A percentile compares a stretch with the other conserved stretches of the same genome.
Evolutionary conservation across 164 flowering plant species (phyloP).

Genomic region (Euptelea pleiosperma): DNA sequence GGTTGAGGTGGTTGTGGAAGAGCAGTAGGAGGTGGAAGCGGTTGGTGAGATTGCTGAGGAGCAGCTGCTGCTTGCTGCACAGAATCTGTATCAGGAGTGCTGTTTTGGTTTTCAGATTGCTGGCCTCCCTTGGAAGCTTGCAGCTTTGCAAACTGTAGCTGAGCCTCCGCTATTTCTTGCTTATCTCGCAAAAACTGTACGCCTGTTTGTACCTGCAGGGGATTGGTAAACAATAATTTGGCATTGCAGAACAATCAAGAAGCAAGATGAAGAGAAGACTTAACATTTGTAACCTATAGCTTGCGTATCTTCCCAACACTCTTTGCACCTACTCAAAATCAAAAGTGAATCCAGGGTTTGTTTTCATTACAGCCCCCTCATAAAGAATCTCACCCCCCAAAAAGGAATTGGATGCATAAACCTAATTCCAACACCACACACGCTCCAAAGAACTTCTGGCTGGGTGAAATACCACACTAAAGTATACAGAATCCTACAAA

Average conservation of each 20-base stretch:
- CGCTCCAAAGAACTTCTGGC: too few species aligned
- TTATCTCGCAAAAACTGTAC: slow-evolving; percentile 70
- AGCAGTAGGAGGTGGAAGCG: slow-evolving; percentile 27
- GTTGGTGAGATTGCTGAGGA: slow-evolving; percentile 34
- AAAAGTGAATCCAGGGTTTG: too few species aligned
- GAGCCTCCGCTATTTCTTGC: slow-evolving; percentile 74
- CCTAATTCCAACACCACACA: too few species aligned
- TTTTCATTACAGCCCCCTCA: too few species aligned
- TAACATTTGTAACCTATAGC: too few species aligned
- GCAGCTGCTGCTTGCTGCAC: slow-evolving; percentile 45
- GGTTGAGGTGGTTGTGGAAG: slow-evolving; percentile 30
- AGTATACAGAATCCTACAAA: too few species aligned
- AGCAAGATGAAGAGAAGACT: too few species aligned
- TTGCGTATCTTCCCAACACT: too few species aligned
- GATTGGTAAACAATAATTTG: background rate
- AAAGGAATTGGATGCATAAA: too few species aligned
- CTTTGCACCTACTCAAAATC: too few species aligned
- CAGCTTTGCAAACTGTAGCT: slow-evolving; percentile 55
- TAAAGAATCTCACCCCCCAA: too few species aligned
- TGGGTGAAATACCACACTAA: too few species aligned
- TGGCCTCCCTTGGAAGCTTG: slow-evolving; percentile 50
- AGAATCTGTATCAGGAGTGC: slow-evolving; percentile 32
- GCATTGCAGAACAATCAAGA: background rate
- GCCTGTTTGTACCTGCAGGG: slow-evolving; percentile 66
- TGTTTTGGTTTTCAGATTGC: slow-evolving; percentile 39